phyloP scores from a whole-genome alignment of 225 moss, liverwort and hornwort species.

The Anthoceros angustus region DNA sequence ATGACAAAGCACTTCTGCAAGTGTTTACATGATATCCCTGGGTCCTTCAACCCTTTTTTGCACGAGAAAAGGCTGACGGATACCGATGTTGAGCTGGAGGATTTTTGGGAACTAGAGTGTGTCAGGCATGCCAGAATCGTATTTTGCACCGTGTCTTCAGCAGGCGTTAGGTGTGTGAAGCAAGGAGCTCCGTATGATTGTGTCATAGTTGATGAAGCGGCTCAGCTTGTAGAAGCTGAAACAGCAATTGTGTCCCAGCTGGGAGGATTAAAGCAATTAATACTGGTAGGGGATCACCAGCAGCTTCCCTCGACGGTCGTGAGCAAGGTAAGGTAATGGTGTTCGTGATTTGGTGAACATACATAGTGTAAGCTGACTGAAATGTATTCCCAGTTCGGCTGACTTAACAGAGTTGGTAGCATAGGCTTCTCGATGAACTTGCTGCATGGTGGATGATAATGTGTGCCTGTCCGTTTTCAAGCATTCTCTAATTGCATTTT shows the following conservation, averaged over 20 bases:
- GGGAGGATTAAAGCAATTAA: conserved; percentile 40
- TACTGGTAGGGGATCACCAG: conserved; percentile 67
- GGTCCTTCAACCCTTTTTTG: neutral
- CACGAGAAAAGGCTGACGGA: conserved; percentile 1
- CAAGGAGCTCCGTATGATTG: conserved; percentile 29
- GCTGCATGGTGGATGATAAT: too few species aligned
- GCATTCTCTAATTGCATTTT: neutral
- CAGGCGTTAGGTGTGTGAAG: conserved; percentile 21
- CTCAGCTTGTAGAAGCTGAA: conserved; percentile 71
- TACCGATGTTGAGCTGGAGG: neutral
- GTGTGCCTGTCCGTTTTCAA: too few species aligned
- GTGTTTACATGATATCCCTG: neutral
- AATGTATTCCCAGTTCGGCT: neutral
- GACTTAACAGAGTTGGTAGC: neutral
- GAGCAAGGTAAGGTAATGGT: conserved; percentile 33
- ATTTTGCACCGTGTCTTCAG: conserved; percentile 26
- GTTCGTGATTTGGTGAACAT: neutral
- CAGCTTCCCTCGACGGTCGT: conserved; percentile 63
- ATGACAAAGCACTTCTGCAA: neutral
- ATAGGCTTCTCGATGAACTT: too few species aligned
- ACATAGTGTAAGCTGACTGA: too few species aligned
- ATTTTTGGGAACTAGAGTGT: neutral
- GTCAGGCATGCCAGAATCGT: neutral
- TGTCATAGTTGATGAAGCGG: conserved; percentile 57
- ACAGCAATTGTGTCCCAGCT: conserved; percentile 48